Base-by-base conservation (phyloP, 1,139 yeast species). In the Nakaseomyces glabratus region DNA sequence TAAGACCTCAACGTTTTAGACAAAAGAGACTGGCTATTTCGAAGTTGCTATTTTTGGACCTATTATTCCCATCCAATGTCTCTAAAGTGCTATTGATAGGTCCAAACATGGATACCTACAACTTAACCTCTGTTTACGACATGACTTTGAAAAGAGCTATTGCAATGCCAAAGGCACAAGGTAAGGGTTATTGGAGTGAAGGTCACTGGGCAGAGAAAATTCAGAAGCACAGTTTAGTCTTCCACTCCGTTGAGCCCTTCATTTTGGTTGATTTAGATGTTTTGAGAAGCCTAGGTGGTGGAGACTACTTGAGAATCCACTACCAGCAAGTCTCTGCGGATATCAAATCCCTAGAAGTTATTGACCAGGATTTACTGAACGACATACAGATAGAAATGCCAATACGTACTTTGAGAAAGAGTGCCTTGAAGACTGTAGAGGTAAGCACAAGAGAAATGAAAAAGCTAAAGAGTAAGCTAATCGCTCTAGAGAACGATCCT, bases 351-450 rank as follows among this genome's bases (percentile, higher is more conserved):
- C 63, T 90, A 39, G 69, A 85, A 11, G 85, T 84, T 48, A 66
- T 88, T 44, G 98, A 86, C 52, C 97, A 88, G 55, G 97, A 90
- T 55, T 68, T 90, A 44, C 88, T 95, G 9, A 90, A 90, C 55
- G 84, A 84, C 52, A 50, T 88, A 47, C 98, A 90, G 57, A 52
- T 66, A 21, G 59, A 60, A 26, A 34, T 55, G 3, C 47, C 51
- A 4, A 40, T 55, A 5, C 36, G 46, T 8, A 35, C 43, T 4
- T n/a, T 29, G 10, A 10, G 30, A 15, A 26, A 26, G 10, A n/a
- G 21, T 4, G 7, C 30, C 3, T 11, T 26, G 11, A 26, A 26
- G 15, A 6, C 20, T n/a, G 30, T 18, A 6, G 15, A 18, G 8
- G 30, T 26, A 4, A 18, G 18, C 15, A n/a, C 20, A 3, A 15